Evolutionary conservation across 73 alveolate genomes (phyloP), one percentile per base, ranked within the genome.

Genomic region (Paramecium bursaria): DNA sequence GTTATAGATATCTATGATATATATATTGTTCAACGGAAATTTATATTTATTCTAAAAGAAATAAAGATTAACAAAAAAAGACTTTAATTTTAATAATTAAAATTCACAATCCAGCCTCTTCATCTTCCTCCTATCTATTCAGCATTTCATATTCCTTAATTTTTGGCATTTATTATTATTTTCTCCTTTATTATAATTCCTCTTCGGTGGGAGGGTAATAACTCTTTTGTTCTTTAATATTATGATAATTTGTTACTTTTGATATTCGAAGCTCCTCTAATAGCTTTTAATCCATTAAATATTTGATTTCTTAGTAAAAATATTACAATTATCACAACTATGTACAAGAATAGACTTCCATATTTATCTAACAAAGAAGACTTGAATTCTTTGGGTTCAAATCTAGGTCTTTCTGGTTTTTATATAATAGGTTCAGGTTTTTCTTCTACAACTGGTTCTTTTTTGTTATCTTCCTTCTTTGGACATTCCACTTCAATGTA

Each of bases 41-140:
- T 7, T 39, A 7, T 39, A 39, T 7, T 7, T 39, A 11, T 39
- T 39, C 49, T 7, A 39, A 39, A 39, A 39, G n/a, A n/a, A n/a
- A n/a, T 7, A 39, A 39, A 39, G 5, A 5, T 39, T 11, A 7
- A 39, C 11, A 7, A 39, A 7, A 5, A 39, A 39, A 44, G 22
- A 33, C 46, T 15, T 30, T 25, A 21, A 67, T 67, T 39, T 35
- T 67, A 60, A 31, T 14, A 52, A 14, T 39, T 30, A 25, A 31
- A 39, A 39, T 67, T 67, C 82, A 67, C 55, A 67, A 67, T 67
- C 82, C 82, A 31, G 82, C 82, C 44, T 67, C 82, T 67, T 67
- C 82, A 67, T 67, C 82, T 67, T 67, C 82, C 9, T 67, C 82
- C 35, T 67, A 19, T 39, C 11, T 39, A 39, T 11, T 39, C 11